Evolutionary conservation across 192 early-diverging fungal species (phyloP), one percentile per base, ranked within the genome.

Genomic region (Phycomyces blakesleeanus): DNA sequence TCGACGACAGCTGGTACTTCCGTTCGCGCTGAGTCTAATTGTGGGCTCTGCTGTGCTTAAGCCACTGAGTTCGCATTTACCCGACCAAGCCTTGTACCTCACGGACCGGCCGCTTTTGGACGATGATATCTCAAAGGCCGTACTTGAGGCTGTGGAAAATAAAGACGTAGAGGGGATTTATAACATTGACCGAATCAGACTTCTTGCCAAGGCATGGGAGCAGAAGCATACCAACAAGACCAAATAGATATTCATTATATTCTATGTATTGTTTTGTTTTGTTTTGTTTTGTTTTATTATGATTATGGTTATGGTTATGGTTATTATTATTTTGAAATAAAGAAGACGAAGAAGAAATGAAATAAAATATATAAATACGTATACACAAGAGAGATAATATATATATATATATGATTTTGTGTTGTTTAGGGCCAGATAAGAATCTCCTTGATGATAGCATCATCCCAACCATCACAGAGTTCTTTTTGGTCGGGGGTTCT

Each of bases 381-480:
- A n/a, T n/a, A n/a, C n/a, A n/a, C n/a, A n/a, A n/a, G n/a, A n/a
- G n/a, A n/a, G n/a, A n/a, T n/a, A n/a, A n/a, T n/a, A n/a, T 26
- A n/a, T 37, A 22, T 58, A 20, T 58, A 7, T 14, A 12, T n/a
- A 14, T 38, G 12, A 29, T n/a, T 63, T 41, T 39, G 25, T 50
- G 47, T 34, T 21, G 34, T 66, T 59, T 62, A 76, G 60, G 74
- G 74, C 63, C 64, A 76, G 29, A 50, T 55, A 16, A 76, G 54
- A 39, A 76, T 76, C 15, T 67, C 50, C 5, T 40, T 16, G 25
- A 67, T 76, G 16, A 76, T 76, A 24, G 67, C 57, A 40, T 63
- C 58, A 40, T 70, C 68, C 74, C 74, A 76, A 24, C 68, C 55
- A 55, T 64, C 56, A 38, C 74, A 76, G 9, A 67, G 21, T 1